Base-by-base conservation (phyloP, 78 protist species). In the Thecamonas trahens region DNA sequence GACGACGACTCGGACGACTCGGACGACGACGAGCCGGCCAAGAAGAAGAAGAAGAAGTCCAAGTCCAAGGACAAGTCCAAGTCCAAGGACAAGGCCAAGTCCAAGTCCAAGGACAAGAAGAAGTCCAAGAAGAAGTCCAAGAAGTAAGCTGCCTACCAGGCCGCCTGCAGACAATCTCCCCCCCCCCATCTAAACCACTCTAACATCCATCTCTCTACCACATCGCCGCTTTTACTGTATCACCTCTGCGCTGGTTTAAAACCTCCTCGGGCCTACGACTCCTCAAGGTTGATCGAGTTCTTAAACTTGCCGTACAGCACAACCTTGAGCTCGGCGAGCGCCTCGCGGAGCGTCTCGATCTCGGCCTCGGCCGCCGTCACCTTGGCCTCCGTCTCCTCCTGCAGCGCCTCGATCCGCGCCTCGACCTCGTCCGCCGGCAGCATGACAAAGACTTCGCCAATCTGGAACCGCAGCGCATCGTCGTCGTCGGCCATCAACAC, bases 21-120 rank as follows among this genome's bases (percentile, higher is more conserved):
- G 38, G 28, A 55, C 13, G 35, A n/a, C 7, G 28, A n/a, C 61
- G 68, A 26, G 70, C 71, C 34, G 68, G 64, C 53, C 40, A 67
- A 54, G 83, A 74, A 67, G 87, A 71, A 72, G 64, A 67, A 76
- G 50, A 52, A 70, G 79, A 61, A 74, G 44, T 35, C 22, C 8
- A 60, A 24, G 14, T 20, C 52, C 18, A 39, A 22, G 47, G 55
- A 39, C 59, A 45, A 53, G 8, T 39, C 28, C 11, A 61, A 20
- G 32, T 22, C 49, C 26, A 6, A 26, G 57, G 55, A 6, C 3
- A 57, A 69, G 39, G 64, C 50, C 5, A 28, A 61, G 45, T 22
- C 13, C 37, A 58, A 60, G 52, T 34, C n/a, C 54, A 52, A 70
- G 17, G 39, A n/a, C 17, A 34, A 40, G 20, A 63, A 77, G 81